A percentile compares a stretch with the other conserved stretches of the same genome.
Evolutionary conservation across 495 filamentous ascomycete species (phyloP).

Genomic region (Cercophora scortea): DNA sequence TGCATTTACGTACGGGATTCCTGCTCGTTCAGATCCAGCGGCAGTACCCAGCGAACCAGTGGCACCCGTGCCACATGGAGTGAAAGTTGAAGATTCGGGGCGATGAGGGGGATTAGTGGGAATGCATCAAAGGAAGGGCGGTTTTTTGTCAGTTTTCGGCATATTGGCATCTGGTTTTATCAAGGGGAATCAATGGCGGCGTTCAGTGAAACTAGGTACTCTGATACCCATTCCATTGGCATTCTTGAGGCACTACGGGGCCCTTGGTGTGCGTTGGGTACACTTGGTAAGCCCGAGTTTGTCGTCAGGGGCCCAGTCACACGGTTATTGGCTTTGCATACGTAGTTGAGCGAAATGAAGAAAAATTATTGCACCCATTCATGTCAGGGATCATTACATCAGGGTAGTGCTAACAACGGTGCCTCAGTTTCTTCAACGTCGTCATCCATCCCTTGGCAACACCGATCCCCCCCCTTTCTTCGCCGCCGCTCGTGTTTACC

Average conservation of each 20-base stretch:
- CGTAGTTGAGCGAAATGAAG: background rate
- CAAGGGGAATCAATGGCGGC: slow-evolving; percentile 16
- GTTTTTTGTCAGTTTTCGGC: slow-evolving; percentile 5
- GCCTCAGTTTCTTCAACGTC: too few species aligned
- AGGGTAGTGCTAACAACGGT: too few species aligned
- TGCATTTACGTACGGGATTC: background rate
- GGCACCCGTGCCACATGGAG: too few species aligned
- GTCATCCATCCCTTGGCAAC: too few species aligned
- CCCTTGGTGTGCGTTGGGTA: background rate
- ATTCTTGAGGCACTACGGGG: slow-evolving; percentile 2
- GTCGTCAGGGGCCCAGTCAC: slow-evolving; percentile 16
- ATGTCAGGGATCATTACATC: too few species aligned
- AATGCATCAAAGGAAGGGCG: slow-evolving; percentile 4
- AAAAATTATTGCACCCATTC: too few species aligned
- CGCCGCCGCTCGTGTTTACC: too few species aligned
- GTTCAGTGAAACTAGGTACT: slow-evolving; percentile 19
- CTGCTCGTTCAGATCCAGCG: too few species aligned
- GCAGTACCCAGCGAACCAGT: too few species aligned
- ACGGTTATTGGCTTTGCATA: background rate
- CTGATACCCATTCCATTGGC: slow-evolving; percentile 28
- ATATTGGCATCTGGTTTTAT: slow-evolving; percentile 12
- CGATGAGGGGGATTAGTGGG: background rate
- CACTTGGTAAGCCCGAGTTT: slow-evolving; percentile 1
- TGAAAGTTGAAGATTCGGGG: too few species aligned
- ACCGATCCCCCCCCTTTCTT: too few species aligned